phyloP scores from a whole-genome alignment of 768 basidiomycete species.

The Kwoniella sp. region DNA sequence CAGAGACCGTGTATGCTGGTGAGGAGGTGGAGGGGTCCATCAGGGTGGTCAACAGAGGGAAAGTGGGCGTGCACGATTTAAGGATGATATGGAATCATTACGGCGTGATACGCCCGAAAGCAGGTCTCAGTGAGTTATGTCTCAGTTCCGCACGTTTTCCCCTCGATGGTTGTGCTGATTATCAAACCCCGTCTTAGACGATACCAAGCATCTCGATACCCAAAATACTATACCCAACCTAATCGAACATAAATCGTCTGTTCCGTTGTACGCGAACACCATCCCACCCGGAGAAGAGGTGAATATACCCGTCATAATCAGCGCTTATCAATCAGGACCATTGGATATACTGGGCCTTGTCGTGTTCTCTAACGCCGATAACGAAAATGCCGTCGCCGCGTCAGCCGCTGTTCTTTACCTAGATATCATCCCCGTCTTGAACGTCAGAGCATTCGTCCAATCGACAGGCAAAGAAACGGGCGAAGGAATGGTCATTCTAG shows the following conservation, averaged over 20 bases:
- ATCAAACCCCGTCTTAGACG: constrained; percentile 28
- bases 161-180: not conserved
- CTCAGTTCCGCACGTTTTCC: too few relatives aligned
- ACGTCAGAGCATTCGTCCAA: not conserved
- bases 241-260: constrained; percentile 12
- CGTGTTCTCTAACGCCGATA: not conserved
- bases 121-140: constrained; percentile 59
- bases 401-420: not conserved
- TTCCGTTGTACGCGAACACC: constrained; percentile 21
- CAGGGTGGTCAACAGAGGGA: constrained; percentile 70
- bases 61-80: constrained; percentile 65
- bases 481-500: constrained; percentile 1
- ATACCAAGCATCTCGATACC: constrained; percentile 61
- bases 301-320: constrained; percentile 63
- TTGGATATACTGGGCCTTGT: constrained; percentile 17
- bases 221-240: constrained; percentile 47
- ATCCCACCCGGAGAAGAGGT: constrained; percentile 62
- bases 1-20: constrained; percentile 66
- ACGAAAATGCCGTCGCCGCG: not conserved
- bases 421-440: constrained; percentile 3
- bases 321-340: constrained; percentile 60
- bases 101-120: constrained; percentile 54
- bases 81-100: constrained; percentile 68
- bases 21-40: constrained; percentile 65
- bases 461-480: not conserved